A percentile compares a stretch with the other conserved stretches of the same genome.
Evolutionary conservation across 139 green algal species (phyloP).

Genomic region (Coelastrella sp.): DNA sequence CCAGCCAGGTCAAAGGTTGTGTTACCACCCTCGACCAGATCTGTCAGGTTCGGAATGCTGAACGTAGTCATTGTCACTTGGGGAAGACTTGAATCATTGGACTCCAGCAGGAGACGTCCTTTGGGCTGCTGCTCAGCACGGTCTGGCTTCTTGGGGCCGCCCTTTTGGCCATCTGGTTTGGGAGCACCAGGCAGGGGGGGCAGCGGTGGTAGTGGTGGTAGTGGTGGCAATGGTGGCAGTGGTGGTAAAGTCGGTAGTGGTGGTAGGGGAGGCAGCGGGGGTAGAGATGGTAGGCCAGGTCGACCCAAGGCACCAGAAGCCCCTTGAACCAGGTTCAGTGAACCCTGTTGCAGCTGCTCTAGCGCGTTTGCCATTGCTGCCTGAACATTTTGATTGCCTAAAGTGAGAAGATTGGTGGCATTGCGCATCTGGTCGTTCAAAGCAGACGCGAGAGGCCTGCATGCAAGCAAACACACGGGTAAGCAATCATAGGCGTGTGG

Average conservation of each 20-base stretch:
- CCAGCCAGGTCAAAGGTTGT: neutral
- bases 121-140: too few species aligned
- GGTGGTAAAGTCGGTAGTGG: too few species aligned
- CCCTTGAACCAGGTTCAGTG: neutral
- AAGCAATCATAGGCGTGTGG: neutral
- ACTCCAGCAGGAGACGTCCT: slow-evolving; percentile 7
- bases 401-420: neutral
- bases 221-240: neutral
- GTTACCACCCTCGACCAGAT: neutral
- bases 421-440: neutral
- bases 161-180: neutral
- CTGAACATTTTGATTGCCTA: neutral
- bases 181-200: neutral
- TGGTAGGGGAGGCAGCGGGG: neutral
- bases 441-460: neutral
- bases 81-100: neutral
- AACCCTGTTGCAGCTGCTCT: neutral
- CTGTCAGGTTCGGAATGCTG: neutral
- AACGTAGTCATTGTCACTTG: neutral
- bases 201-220: too few species aligned
- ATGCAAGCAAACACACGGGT: neutral
- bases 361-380: neutral
- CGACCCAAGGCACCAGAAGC: neutral
- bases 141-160: too few species aligned
- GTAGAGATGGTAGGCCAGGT: neutral